A percentile compares a stretch with the other conserved stretches of the same genome.
phyloP scores from a whole-genome alignment of 2,329 filamentous ascomycete genomes.

The Plenodomus tracheiphilus region DNA sequence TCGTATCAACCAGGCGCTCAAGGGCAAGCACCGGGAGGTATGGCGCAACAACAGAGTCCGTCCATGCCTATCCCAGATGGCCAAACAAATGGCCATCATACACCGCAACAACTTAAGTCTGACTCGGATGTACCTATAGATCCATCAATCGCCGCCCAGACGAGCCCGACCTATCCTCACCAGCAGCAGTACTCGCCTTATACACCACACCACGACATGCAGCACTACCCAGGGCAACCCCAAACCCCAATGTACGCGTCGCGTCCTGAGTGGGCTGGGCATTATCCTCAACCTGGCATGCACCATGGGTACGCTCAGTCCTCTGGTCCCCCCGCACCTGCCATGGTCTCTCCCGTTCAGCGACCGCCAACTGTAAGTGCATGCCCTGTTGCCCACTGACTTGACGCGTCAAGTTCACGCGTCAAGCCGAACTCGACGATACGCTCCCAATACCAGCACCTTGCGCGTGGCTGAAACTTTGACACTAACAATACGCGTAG shows the following conservation, averaged over 20 bases:
- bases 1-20: slow-evolving; percentile 75
- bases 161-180: slow-evolving; percentile 88
- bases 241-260: slow-evolving; percentile 63
- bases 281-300: slow-evolving; percentile 56
- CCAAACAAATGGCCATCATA: slow-evolving; percentile 69
- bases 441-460: not conserved
- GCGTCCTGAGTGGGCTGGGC: slow-evolving; percentile 71
- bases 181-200: slow-evolving; percentile 84
- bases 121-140: slow-evolving; percentile 98
- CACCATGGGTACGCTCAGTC: slow-evolving; percentile 59
- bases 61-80: slow-evolving; percentile 86
- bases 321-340: slow-evolving; percentile 59
- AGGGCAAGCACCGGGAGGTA: slow-evolving; percentile 78
- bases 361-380: slow-evolving; percentile 64
- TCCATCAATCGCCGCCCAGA: slow-evolving; percentile 92
- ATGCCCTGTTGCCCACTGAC: not conserved
- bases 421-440: not conserved
- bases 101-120: slow-evolving; percentile 75
- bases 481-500: slow-evolving; percentile 31
- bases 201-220: slow-evolving; percentile 81
- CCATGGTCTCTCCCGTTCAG: slow-evolving; percentile 63
- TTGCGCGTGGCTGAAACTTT: not conserved
- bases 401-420: slow-evolving; percentile 1
- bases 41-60: slow-evolving; percentile 99
- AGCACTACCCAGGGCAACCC: slow-evolving; percentile 68